These are phyloP conservation scores for Aspergillus indologenus DNA, from an alignment of 495 filamentous ascomycete species.

Conservation along the genomic window DNA sequence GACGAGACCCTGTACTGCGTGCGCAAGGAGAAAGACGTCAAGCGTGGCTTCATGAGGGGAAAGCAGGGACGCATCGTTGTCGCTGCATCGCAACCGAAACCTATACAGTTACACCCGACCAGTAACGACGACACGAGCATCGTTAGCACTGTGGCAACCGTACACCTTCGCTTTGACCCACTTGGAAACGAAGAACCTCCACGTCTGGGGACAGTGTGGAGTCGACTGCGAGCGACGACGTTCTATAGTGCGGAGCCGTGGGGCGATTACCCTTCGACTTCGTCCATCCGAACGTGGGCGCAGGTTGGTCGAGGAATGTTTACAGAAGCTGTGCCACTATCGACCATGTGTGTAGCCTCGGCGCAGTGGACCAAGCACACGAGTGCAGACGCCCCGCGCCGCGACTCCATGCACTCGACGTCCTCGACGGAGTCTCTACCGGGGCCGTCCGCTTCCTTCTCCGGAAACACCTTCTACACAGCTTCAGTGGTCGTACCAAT, in stretches of 20 bases:
- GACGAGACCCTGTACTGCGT: conserved; percentile 63
- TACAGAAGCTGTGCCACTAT: conserved; percentile 58
- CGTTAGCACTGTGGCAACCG: conserved; percentile 59
- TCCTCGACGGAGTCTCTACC: conserved; percentile 32
- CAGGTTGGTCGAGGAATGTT: conserved; percentile 64
- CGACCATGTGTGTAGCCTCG: conserved; percentile 60
- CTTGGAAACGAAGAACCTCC: conserved; percentile 60
- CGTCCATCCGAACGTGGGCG: conserved; percentile 20
- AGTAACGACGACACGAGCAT: conserved; percentile 35
- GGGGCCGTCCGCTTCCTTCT: conserved; percentile 40
- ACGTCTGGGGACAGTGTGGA: conserved; percentile 59
- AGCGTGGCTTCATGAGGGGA: conserved; percentile 72
- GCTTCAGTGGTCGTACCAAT: conserved; percentile 71
- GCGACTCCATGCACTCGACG: conserved; percentile 56
- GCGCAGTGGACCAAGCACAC: conserved; percentile 64
- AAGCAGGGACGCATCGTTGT: conserved; percentile 72
- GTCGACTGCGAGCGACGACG: conserved; percentile 71
- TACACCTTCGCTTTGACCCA: conserved; percentile 75
- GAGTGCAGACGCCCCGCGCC: conserved; percentile 36
- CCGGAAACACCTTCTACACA: conserved; percentile 56
- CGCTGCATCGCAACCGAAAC: conserved; percentile 68
- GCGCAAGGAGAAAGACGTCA: conserved; percentile 71
- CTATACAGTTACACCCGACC: conserved; percentile 57
- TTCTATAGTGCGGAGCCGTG: conserved; percentile 68
- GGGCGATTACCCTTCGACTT: conserved; percentile 38